Base-by-base conservation (phyloP, 129 eudicot genomes). In the Mikania micrantha region DNA sequence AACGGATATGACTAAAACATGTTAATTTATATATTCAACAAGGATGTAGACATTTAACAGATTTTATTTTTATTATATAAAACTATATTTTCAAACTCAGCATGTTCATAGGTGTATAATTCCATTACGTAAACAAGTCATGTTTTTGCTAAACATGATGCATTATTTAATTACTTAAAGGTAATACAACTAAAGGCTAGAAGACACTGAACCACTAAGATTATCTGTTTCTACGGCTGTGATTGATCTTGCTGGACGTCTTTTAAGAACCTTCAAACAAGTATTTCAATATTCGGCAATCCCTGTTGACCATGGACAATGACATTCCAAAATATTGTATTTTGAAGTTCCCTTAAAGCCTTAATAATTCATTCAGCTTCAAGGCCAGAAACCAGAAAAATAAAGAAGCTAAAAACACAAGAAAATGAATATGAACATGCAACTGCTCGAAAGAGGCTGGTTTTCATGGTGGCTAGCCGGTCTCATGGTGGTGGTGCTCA, bases 391-490 rank as follows among this genome's bases (percentile, higher is more conserved):
- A 44, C 50, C 50, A 44, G 6, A 32, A 32, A 32, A 13, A 60
- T 19, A 25, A 53, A 7, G 11, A 8, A 12, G 5, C 24, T 11
- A 53, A 17, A 53, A 5, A 11, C 10, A 53, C 4, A 12, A 67
- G 60, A 44, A 29, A 34, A 2, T 29, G 10, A 60, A 31, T 7
- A 40, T 16, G 19, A 53, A 6, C 49, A 72, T 71, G 68, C 34
- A 61, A 61, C 69, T 16, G 34, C 34, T 4, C 7, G 39, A 42
- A 59, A 20, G 24, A 7, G 2, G 22, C 6, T 3, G 9, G 54
- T 45, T 48, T 12, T 24, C 28, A 28, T 72, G 60, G 76, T 13
- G 13, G 41, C 9, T 73, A 61, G 62, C 52, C 10, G 19, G 53
- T 31, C 42, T 49, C 6, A 39, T 67, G 34, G 3, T 25, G 13